Conservation (phyloP, 225 moss, liverwort and hornwort species). For the Marchantia paleacea region DNA sequence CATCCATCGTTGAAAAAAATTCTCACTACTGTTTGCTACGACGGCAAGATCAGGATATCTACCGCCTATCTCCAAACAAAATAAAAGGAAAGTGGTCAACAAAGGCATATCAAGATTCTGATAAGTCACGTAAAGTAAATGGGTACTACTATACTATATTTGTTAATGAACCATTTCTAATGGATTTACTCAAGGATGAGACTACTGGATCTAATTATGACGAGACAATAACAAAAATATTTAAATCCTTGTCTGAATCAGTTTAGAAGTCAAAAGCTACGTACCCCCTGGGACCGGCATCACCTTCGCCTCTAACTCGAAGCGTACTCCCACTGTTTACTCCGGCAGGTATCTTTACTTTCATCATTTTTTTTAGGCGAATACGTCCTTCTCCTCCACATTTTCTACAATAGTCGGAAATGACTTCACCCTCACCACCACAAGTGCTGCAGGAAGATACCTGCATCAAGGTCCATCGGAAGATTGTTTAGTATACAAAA, state of each 20-base stretch:
- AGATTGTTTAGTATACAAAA: neutral
- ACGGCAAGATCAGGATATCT: neutral
- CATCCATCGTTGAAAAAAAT: neutral
- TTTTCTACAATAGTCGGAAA: constrained; percentile 93
- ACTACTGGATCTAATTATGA: neutral
- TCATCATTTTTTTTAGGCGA: constrained; percentile 85
- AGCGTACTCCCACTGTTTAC: constrained; percentile 96
- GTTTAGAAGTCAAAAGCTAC: constrained; percentile 3
- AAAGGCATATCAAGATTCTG: neutral
- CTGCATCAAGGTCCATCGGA: constrained; percentile 33
- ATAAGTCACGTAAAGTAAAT: neutral
- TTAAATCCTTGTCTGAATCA: neutral
- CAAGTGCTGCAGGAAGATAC: constrained; percentile 91
- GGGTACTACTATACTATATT: neutral
- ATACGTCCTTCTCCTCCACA: constrained; percentile 97
- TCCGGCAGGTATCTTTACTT: constrained; percentile 98
- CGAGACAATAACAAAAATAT: neutral
- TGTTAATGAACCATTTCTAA: neutral
- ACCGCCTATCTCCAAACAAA: too few relatives aligned
- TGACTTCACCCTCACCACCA: constrained; percentile 92
- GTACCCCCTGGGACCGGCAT: constrained; percentile 94
- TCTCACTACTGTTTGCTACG: neutral
- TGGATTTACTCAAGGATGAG: neutral
- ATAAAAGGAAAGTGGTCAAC: neutral
- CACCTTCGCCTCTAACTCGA: constrained; percentile 93